phyloP scores from a whole-genome alignment of 2,329 filamentous ascomycete genomes.

The Fusarium solani-melongenae region DNA sequence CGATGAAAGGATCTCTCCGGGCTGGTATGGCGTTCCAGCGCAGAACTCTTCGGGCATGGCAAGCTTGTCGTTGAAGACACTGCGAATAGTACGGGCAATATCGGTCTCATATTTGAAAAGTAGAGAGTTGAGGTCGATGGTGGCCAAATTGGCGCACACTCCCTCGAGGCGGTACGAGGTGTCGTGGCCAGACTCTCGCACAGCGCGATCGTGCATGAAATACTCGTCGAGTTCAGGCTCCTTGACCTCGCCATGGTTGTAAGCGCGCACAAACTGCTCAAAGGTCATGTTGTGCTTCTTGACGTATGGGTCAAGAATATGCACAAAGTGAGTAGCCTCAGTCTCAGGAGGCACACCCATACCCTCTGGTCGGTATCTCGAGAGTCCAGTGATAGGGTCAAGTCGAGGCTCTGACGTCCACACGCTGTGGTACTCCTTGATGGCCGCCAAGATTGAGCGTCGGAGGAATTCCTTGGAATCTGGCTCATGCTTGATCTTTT shows the following conservation, averaged over 20 bases:
- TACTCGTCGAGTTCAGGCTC: slow-evolving; percentile 95
- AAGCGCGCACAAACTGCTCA: slow-evolving; percentile 85
- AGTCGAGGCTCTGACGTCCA: slow-evolving; percentile 85
- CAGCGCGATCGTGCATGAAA: slow-evolving; percentile 94
- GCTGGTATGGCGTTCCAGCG: slow-evolving; percentile 68
- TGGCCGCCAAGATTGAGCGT: slow-evolving; percentile 84
- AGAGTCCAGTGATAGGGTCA: slow-evolving; percentile 82
- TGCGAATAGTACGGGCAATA: slow-evolving; percentile 87
- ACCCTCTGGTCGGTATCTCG: slow-evolving; percentile 86
- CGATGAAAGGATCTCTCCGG: slow-evolving; percentile 82
- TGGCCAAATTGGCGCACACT: slow-evolving; percentile 88
- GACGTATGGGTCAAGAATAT: slow-evolving; percentile 83
- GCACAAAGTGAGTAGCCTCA: slow-evolving; percentile 86
- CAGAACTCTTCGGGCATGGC: slow-evolving; percentile 87
- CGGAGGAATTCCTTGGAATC: slow-evolving; percentile 84
- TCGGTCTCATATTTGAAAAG: slow-evolving; percentile 98
- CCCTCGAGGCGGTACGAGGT: slow-evolving; percentile 94
- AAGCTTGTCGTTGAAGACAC: slow-evolving; percentile 84
- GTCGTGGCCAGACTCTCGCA: slow-evolving; percentile 96
- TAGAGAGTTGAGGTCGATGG: slow-evolving; percentile 92
- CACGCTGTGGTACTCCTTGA: slow-evolving; percentile 95
- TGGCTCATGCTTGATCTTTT: slow-evolving; percentile 88
- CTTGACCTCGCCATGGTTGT: slow-evolving; percentile 79
- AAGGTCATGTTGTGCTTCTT: slow-evolving; percentile 87
- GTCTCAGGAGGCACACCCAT: slow-evolving; percentile 91